Conservation (phyloP, 2,329 filamentous ascomycete genomes). For the Fusarium haematococcum region DNA sequence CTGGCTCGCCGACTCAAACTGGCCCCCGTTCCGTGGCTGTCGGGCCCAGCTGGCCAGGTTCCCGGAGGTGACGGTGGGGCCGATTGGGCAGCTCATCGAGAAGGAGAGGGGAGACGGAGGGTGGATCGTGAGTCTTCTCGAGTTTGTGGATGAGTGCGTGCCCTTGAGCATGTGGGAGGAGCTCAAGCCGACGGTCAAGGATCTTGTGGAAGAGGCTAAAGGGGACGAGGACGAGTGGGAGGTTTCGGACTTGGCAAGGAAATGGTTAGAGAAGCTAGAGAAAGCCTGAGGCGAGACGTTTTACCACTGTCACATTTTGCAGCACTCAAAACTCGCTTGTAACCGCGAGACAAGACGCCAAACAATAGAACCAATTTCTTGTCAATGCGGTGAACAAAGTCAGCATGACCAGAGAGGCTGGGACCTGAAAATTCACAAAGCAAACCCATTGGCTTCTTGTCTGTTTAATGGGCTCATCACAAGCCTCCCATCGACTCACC, state of each 20-base stretch:
- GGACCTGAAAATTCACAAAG: not conserved
- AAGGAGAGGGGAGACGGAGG: constrained; percentile 9
- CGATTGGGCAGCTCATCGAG: not conserved
- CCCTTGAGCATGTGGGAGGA: not conserved
- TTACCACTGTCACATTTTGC: constrained; percentile 29
- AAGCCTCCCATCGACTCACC: constrained; percentile 18
- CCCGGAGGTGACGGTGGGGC: constrained; percentile 11
- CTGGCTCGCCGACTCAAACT: constrained; percentile 12
- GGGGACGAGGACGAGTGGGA: constrained; percentile 13
- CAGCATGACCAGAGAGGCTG: not conserved
- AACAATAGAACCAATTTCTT: not conserved
- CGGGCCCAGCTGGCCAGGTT: not conserved
- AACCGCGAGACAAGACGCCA: constrained; percentile 5
- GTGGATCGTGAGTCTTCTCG: constrained; percentile 2
- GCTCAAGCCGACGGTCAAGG: not conserved
- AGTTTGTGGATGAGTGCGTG: constrained; percentile 4
- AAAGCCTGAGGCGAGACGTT: constrained; percentile 1
- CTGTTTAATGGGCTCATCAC: constrained; percentile 9
- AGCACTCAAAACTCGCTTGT: constrained; percentile 12
- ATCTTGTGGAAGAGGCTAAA: not conserved
- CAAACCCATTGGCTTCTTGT: not conserved
- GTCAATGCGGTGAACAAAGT: not conserved
- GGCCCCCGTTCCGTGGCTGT: constrained; percentile 8
- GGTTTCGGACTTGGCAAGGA: constrained; percentile 6
- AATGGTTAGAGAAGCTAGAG: constrained; percentile 3